Conservation (phyloP, 805 yeast genomes). For the Tetrapisispora arboricola region DNA sequence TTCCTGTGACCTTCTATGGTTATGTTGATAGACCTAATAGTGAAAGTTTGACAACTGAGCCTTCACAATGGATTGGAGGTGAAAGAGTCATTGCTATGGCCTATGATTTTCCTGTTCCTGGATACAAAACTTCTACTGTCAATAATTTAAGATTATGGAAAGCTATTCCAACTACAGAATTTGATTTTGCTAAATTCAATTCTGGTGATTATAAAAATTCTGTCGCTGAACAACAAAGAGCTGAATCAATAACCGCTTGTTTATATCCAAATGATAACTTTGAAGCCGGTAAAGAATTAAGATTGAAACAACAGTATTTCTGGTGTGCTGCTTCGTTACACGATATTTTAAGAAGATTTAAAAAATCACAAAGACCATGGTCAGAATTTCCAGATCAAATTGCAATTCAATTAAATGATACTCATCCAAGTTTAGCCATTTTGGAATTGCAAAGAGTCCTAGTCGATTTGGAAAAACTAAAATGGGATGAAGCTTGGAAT, state of each 20-base stretch:
- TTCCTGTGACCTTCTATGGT: constrained; percentile 88
- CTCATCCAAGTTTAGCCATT: constrained; percentile 88
- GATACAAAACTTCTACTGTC: constrained; percentile 70
- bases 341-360: constrained; percentile 83
- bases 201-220: constrained; percentile 84
- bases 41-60: constrained; percentile 42
- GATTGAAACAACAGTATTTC: constrained; percentile 91
- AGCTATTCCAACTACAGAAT: constrained; percentile 80
- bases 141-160: constrained; percentile 88
- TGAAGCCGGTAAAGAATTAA: constrained; percentile 79
- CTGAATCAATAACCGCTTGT: constrained; percentile 87
- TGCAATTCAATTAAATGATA: constrained; percentile 89
- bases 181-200: constrained; percentile 84
- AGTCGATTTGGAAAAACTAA: constrained; percentile 71
- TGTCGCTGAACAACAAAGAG: constrained; percentile 74
- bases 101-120: constrained; percentile 88
- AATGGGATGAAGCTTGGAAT: constrained; percentile 79
- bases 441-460: constrained; percentile 82
- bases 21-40: constrained; percentile 48
- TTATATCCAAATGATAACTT: constrained; percentile 91
- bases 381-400: constrained; percentile 70
- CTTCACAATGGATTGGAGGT: constrained; percentile 76
- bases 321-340: constrained; percentile 94
- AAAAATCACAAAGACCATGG: constrained; percentile 72
- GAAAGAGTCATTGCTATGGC: constrained; percentile 86